These are phyloP conservation scores for Epichloe glyceriae DNA, from an alignment of 2,329 filamentous ascomycete genomes.

Conservation along the genomic window DNA sequence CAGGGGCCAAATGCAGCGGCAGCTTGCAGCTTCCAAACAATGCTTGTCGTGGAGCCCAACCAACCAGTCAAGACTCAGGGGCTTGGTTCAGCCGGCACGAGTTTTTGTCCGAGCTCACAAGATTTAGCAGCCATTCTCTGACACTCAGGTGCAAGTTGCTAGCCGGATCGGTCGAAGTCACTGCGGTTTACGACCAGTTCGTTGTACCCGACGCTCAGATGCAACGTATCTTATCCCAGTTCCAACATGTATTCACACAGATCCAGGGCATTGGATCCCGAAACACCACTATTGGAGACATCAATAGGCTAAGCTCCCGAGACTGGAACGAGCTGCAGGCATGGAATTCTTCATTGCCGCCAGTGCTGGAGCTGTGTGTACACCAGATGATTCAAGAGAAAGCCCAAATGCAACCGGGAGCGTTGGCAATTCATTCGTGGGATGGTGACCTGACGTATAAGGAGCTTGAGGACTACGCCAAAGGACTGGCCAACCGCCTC, in stretches of 20 bases:
- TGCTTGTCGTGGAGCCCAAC: neutral
- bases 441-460: neutral
- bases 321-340: neutral
- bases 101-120: neutral
- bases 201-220: neutral
- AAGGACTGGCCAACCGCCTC: neutral
- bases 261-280: neutral
- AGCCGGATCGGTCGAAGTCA: neutral
- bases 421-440: neutral
- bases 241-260: neutral
- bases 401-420: neutral
- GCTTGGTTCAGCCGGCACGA: neutral
- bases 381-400: neutral
- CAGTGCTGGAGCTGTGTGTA: neutral
- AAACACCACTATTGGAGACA: neutral
- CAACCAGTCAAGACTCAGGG: neutral
- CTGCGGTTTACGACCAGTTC: neutral
- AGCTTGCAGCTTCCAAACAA: neutral
- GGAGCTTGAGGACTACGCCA: neutral
- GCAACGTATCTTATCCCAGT: neutral
- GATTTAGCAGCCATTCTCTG: neutral
- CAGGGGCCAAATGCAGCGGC: neutral
- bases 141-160: neutral
- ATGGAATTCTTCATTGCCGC: neutral
- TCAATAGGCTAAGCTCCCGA: neutral